Evolutionary conservation across 2,329 filamentous ascomycete species (phyloP), one percentile per base, ranked within the genome.

Genomic region (Thermomyces lanuginosus): DNA sequence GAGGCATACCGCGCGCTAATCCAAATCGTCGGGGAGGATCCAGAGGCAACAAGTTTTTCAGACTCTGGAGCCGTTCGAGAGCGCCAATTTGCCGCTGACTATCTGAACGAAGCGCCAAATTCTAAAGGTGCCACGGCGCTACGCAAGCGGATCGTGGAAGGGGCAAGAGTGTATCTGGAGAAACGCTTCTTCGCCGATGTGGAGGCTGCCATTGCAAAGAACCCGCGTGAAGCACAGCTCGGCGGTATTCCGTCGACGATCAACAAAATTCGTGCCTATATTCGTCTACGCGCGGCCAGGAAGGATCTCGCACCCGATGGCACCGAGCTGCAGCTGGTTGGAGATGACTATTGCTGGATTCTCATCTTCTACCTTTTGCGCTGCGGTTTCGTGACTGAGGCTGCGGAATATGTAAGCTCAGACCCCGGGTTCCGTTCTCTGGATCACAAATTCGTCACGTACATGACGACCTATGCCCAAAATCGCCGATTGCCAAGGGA

Each of bases 231-330:
- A 46, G 86, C 89, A 16, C 80, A 80, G 45, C 67, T 92, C 21
- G 89, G 89, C 33, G 89, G 89, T 37, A 70, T 83, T 21, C 89
- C 89, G 1, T 82, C 84, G 29, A 70, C 82, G 12, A 67, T 84
- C 38, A 92, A 80, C 61, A 92, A 92, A 56, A 76, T 93, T 45
- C 81, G 81, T 45, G 89, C 82, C 5, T 98, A 86, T 46, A 81
- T 98, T 40, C 73, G 84, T 25, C 65, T 93, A 31, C 73, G 80
- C 34, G 69, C 75, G 21, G 66, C 70, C 2, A 72, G 82, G 32
- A 92, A 84, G 53, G 82, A 92, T 44, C 66, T 95, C 22, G 79
- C 78, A 2, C 72, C 76, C 2, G 80, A 92, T 45, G 80, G 76
- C 35, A 70, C 75, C 4, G 73, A 86, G 37, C 63, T 93, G 24